Conservation (phyloP, 1,284 basidiomycete species). For the Schizophyllum commune region DNA sequence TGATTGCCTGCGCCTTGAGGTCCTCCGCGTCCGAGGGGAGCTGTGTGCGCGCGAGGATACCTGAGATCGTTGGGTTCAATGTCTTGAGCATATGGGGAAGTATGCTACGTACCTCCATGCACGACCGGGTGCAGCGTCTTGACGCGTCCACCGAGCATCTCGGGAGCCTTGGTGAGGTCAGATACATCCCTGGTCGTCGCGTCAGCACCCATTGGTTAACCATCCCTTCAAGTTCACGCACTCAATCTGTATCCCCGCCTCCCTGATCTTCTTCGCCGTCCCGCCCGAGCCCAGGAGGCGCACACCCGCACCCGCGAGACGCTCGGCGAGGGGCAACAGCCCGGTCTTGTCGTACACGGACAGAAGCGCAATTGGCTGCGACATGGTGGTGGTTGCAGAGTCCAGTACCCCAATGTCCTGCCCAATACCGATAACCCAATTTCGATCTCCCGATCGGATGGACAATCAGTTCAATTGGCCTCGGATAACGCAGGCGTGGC, state of each 20-base stretch:
- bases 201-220: too few relatives aligned
- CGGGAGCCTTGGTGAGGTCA: constrained; percentile 97
- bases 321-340: constrained; percentile 84
- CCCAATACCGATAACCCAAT: too few relatives aligned
- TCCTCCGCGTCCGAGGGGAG: constrained; percentile 85
- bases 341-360: constrained; percentile 97
- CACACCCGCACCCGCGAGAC: constrained; percentile 76
- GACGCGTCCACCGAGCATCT: constrained; percentile 97
- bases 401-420: neutral
- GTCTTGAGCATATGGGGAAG: neutral
- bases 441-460: too few relatives aligned
- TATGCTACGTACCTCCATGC: constrained; percentile 74
- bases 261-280: constrained; percentile 96
- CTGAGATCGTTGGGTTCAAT: constrained; percentile 26
- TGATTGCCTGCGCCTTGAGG: constrained; percentile 74
- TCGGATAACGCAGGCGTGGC: too few relatives aligned
- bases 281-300: constrained; percentile 92
- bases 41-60: constrained; percentile 77
- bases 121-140: constrained; percentile 99
- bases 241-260: constrained; percentile 89
- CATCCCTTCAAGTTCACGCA: too few relatives aligned
- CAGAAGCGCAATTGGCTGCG: constrained; percentile 58
- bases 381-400: neutral
- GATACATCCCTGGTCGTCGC: constrained; percentile 80
- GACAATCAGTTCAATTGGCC: too few relatives aligned